Conservation (phyloP, 345 rosid genomes). For the Lagerstroemia speciosa region DNA sequence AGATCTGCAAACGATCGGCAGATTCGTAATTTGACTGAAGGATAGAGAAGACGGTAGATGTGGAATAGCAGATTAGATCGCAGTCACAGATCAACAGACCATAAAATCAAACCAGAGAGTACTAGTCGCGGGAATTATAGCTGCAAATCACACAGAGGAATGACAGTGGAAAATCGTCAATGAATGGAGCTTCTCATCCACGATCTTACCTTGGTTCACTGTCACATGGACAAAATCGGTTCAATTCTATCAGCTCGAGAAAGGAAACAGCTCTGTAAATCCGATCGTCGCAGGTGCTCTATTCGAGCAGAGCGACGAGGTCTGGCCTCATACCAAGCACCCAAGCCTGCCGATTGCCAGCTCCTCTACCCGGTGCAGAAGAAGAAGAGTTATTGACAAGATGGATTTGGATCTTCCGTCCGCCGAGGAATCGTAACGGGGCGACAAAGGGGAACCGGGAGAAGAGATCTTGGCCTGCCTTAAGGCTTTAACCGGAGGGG, state of each 20-base stretch:
- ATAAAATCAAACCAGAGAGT: neutral
- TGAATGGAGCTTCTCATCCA: neutral
- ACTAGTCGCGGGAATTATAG: neutral
- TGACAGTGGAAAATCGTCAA: neutral
- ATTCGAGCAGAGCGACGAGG: neutral
- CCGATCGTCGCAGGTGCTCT: slow-evolving; percentile 1
- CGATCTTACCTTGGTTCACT: neutral
- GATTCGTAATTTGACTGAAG: neutral
- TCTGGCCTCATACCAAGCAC: neutral
- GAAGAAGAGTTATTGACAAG: too few relatives aligned
- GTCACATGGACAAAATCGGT: neutral
- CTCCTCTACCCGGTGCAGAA: too few relatives aligned
- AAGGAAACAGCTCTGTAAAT: neutral
- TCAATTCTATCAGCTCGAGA: neutral
- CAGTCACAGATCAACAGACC: neutral
- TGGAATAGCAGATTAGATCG: neutral
- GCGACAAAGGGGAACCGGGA: too few relatives aligned
- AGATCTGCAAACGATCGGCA: neutral
- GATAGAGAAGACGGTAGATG: neutral
- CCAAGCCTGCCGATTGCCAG: neutral
- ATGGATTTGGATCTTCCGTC: too few relatives aligned
- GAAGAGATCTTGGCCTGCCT: too few relatives aligned
- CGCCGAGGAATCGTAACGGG: too few relatives aligned
- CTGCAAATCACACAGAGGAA: neutral
- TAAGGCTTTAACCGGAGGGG: too few relatives aligned